phyloP scores from a whole-genome alignment of 192 early-diverging fungal genomes.

The Podila clonocystis region DNA sequence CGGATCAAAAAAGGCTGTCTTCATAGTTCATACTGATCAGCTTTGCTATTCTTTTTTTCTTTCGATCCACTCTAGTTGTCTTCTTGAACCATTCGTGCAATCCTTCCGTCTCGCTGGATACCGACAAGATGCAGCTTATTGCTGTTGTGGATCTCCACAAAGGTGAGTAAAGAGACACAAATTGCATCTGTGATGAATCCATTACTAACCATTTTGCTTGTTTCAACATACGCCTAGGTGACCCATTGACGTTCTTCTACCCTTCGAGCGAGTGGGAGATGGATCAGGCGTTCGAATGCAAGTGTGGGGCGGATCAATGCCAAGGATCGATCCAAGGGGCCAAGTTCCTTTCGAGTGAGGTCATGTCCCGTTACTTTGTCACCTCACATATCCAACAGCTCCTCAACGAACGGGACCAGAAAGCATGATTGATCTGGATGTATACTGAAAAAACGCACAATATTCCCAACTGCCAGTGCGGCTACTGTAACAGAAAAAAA shows the following conservation, averaged over 20 bases:
- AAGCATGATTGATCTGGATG: not conserved
- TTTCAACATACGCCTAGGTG: slow-evolving; percentile 11
- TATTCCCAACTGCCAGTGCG: too few species aligned
- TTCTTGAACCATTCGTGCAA: slow-evolving; percentile 61
- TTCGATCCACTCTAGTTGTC: slow-evolving; percentile 14
- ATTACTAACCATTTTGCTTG: not conserved
- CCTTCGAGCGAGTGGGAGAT: slow-evolving; percentile 71
- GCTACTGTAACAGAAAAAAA: too few species aligned
- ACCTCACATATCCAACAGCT: slow-evolving; percentile 54
- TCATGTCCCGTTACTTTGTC: slow-evolving; percentile 49
- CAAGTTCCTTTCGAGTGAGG: slow-evolving; percentile 38
- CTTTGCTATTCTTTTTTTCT: not conserved
- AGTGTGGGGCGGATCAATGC: slow-evolving; percentile 60
- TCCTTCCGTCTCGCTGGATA: slow-evolving; percentile 51
- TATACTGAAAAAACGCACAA: too few species aligned
- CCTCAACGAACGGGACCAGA: slow-evolving; percentile 22
- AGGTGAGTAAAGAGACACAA: slow-evolving; percentile 27
- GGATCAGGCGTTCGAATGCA: slow-evolving; percentile 66
- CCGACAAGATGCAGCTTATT: slow-evolving; percentile 47
- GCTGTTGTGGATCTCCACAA: slow-evolving; percentile 51
- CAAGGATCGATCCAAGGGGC: slow-evolving; percentile 59
- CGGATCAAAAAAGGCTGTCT: not conserved
- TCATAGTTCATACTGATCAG: not conserved
- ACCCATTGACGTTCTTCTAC: slow-evolving; percentile 64
- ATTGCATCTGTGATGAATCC: not conserved